Conservation (phyloP, 257 asterid species). For the Lithospermum erythrorhizon region DNA sequence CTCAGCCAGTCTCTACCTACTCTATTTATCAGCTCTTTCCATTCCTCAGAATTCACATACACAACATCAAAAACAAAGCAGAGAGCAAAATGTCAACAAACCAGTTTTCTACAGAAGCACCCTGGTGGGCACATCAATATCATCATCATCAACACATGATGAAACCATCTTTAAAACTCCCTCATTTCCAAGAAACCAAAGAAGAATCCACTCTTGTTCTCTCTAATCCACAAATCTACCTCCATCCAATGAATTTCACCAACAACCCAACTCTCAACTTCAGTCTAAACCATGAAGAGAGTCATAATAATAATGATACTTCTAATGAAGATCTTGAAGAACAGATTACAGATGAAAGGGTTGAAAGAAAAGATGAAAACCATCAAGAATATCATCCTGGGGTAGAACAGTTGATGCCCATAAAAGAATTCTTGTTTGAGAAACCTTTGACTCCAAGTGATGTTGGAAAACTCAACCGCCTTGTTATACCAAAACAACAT, state of each 20-base stretch:
- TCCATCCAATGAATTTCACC: background rate
- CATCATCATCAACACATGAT: slow-evolving; percentile 14
- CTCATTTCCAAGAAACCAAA: slow-evolving; percentile 21
- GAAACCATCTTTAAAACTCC: slow-evolving; percentile 24
- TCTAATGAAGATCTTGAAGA: slow-evolving; percentile 19
- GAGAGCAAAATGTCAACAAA: slow-evolving; percentile 44
- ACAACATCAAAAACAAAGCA: background rate
- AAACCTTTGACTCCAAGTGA: slow-evolving; percentile 90
- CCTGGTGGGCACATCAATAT: slow-evolving; percentile 38
- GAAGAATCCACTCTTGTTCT: background rate
- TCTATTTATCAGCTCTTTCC: slow-evolving; percentile 2
- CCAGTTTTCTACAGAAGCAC: slow-evolving; percentile 42
- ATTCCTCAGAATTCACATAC: background rate
- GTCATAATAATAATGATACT: background rate
- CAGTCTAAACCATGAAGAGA: slow-evolving; percentile 48
- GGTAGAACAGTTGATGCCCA: slow-evolving; percentile 10
- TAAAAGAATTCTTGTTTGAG: slow-evolving; percentile 55
- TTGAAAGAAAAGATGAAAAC: background rate
- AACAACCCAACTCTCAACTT: slow-evolving; percentile 16
- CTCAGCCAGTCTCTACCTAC: background rate
- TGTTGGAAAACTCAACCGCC: slow-evolving; percentile 91
- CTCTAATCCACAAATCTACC: slow-evolving; percentile 4
- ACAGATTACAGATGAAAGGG: background rate
- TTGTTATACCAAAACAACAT: slow-evolving; percentile 86
- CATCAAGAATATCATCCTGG: background rate